Conservation (phyloP, 805 yeast species). For the Starmerella asiatica region DNA sequence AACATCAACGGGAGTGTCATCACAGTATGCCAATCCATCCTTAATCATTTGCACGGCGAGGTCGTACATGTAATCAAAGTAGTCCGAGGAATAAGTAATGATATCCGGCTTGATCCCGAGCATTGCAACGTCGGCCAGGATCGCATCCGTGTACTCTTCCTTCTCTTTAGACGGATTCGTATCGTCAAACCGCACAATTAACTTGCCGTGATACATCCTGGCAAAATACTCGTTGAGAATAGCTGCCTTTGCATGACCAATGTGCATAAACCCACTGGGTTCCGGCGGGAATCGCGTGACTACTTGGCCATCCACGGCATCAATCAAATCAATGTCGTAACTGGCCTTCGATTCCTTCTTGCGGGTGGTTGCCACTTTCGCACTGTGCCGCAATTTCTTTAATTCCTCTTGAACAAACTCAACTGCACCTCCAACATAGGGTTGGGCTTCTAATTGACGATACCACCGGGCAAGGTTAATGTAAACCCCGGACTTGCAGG, state of each 20-base stretch:
- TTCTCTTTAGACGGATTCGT: conserved; percentile 97
- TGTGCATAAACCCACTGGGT: conserved; percentile 97
- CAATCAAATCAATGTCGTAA: conserved; percentile 83
- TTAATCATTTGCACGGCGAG: conserved; percentile 74
- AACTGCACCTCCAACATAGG: conserved; percentile 51
- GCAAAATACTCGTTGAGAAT: conserved; percentile 94
- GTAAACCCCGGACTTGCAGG: conserved; percentile 71
- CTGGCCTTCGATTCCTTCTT: conserved; percentile 78
- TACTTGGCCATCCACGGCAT: conserved; percentile 85
- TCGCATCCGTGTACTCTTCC: conserved; percentile 85
- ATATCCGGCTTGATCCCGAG: conserved; percentile 88
- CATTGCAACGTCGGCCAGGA: conserved; percentile 78
- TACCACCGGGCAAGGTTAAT: conserved; percentile 91
- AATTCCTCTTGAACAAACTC: conserved; percentile 55
- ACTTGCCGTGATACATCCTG: conserved; percentile 85
- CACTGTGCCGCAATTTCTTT: conserved; percentile 57
- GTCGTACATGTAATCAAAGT: conserved; percentile 84
- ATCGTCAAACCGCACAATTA: conserved; percentile 93
- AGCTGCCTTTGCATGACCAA: conserved; percentile 99
- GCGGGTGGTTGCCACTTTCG: conserved; percentile 57
- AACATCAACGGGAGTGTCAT: conserved; percentile 82
- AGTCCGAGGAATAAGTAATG: conserved; percentile 82
- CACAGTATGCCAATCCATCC: conserved; percentile 95
- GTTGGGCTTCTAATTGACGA: conserved; percentile 52
- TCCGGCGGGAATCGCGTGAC: conserved; percentile 99